Evolutionary conservation across 2,329 filamentous ascomycete genomes (phyloP).

Genomic region (Fusarium nygamai): DNA sequence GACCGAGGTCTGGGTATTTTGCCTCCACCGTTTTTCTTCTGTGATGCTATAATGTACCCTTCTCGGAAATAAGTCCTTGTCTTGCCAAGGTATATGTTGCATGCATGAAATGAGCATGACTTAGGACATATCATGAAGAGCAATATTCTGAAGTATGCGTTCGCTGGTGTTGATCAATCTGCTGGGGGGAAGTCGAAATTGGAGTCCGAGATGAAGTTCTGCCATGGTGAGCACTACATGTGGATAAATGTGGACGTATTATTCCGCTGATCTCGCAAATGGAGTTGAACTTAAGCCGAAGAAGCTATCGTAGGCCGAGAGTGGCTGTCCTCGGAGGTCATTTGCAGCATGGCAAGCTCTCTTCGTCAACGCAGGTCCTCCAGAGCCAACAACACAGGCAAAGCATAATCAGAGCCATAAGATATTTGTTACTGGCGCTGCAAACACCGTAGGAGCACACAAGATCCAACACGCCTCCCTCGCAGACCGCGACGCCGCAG

Average conservation of each 20-base stretch:
- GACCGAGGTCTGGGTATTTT: slow-evolving; percentile 3
- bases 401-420: background rate
- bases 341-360: slow-evolving; percentile 51
- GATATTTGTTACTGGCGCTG: background rate
- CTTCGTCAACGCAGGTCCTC: slow-evolving; percentile 36
- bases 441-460: background rate
- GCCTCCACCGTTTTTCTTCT: slow-evolving; percentile 8
- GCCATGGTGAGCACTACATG: slow-evolving; percentile 37
- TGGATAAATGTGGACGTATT: slow-evolving; percentile 40
- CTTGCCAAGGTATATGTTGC: slow-evolving; percentile 25
- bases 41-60: slow-evolving; percentile 10
- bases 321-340: slow-evolving; percentile 43
- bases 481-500: slow-evolving; percentile 45
- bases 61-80: slow-evolving; percentile 8
- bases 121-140: slow-evolving; percentile 19
- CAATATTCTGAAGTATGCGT: slow-evolving; percentile 19
- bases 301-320: slow-evolving; percentile 43
- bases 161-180: slow-evolving; percentile 8
- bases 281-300: slow-evolving; percentile 47
- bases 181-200: slow-evolving; percentile 23
- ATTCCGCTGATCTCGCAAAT: slow-evolving; percentile 25
- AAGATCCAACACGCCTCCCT: slow-evolving; percentile 44
- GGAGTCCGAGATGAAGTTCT: slow-evolving; percentile 42
- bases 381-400: background rate
- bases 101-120: slow-evolving; percentile 9